Percentiles rank a stretch among this genome's conserved stretches.
Evolutionary conservation across 345 rosid genomes (phyloP).

Genomic region (Noccaea caerulescens): DNA sequence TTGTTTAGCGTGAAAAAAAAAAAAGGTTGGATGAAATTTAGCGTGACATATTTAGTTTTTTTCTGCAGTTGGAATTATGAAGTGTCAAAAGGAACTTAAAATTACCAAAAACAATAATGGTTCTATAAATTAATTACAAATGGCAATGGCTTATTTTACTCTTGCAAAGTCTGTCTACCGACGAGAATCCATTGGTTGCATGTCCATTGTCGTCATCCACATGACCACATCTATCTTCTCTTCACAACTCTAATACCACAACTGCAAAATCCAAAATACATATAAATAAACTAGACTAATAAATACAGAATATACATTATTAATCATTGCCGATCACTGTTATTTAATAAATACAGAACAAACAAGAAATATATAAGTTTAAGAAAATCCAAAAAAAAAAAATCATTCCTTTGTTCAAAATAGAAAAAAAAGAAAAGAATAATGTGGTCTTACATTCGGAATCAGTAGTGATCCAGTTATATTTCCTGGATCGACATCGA

Average conservation of each 20-base stretch:
- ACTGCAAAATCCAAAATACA: constrained; percentile 48
- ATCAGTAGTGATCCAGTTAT: constrained; percentile 93
- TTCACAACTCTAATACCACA: constrained; percentile 89
- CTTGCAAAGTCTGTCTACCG: not conserved
- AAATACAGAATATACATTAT: not conserved
- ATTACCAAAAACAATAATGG: constrained; percentile 4
- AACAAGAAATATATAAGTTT: not conserved
- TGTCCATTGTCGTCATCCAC: constrained; percentile 1
- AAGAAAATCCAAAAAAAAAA: not conserved
- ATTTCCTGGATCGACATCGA: constrained; percentile 51
- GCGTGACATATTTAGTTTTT: too few relatives aligned
- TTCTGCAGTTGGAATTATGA: too few relatives aligned
- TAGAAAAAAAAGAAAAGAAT: too few relatives aligned
- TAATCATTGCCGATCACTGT: not conserved
- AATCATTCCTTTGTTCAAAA: too few relatives aligned
- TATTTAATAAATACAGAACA: too few relatives aligned
- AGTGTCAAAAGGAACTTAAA: not conserved
- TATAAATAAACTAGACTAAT: not conserved
- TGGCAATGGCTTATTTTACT: not conserved
- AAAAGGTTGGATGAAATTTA: too few relatives aligned
- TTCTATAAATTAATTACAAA: constrained; percentile 27
- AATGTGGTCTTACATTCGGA: constrained; percentile 65
- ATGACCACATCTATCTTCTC: not conserved
- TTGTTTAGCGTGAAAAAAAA: too few relatives aligned
- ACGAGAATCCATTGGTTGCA: constrained; percentile 18